phyloP scores from a whole-genome alignment of 2,329 filamentous ascomycete genomes.

The Fusarium sp. region DNA sequence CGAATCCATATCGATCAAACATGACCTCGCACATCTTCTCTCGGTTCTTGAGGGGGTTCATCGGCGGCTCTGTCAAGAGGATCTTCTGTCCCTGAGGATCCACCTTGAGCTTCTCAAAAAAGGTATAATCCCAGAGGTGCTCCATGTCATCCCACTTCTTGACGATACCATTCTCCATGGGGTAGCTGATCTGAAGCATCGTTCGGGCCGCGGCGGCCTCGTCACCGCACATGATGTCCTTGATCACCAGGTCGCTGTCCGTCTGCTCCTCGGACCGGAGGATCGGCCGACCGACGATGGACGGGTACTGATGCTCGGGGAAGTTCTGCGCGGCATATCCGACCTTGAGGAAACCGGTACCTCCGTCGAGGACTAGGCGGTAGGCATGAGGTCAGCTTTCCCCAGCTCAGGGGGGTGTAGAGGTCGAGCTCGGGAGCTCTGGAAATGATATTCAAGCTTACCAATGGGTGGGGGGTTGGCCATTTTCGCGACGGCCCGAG shows the following conservation, averaged over 20 bases:
- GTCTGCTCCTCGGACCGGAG: conserved; percentile 91
- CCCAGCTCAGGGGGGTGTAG: conserved; percentile 19
- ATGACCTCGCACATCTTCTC: conserved; percentile 99
- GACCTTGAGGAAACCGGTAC: conserved; percentile 99
- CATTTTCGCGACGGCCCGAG: conserved; percentile 54
- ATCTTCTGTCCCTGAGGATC: conserved; percentile 95
- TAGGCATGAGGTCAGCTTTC: conserved; percentile 36
- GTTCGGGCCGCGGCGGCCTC: conserved; percentile 95
- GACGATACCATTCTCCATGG: conserved; percentile 99
- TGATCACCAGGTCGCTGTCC: conserved; percentile 73
- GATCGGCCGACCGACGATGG: conserved; percentile 97
- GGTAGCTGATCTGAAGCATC: conserved; percentile 98
- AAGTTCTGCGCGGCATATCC: conserved; percentile 99
- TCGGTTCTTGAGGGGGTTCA: conserved; percentile 97
- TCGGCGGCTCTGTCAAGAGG: conserved; percentile 93
- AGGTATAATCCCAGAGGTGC: conserved; percentile 99
- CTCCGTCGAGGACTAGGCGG: conserved; percentile 91
- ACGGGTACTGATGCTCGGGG: conserved; percentile 97
- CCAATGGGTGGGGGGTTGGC: conserved; percentile 65
- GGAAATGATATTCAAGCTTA: conserved; percentile 48
- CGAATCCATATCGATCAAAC: conserved; percentile 97
- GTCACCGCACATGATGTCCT: conserved; percentile 99
- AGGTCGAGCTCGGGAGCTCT: conserved; percentile 22
- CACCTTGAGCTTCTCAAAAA: conserved; percentile 95
- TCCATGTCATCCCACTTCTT: conserved; percentile 99